Conservation (phyloP, 2,329 filamentous ascomycete genomes). For the Paraphoma sp. region DNA sequence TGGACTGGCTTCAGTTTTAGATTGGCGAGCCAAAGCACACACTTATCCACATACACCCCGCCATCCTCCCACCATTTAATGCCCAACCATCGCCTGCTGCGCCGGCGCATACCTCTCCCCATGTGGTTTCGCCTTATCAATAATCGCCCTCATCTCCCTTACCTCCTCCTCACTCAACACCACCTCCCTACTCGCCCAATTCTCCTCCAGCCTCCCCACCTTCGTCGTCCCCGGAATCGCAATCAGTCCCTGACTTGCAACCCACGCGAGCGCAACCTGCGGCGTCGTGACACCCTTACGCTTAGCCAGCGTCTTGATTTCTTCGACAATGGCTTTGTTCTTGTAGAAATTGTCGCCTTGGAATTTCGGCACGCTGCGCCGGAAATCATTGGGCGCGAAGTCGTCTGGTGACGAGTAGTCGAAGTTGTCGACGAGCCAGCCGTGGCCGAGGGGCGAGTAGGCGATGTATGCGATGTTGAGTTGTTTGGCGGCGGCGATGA, state of each 20-base stretch:
- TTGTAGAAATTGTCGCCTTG: conserved; percentile 42
- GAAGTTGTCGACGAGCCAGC: conserved; percentile 31
- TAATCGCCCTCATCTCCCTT: conserved; percentile 23
- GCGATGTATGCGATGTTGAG: conserved; percentile 45
- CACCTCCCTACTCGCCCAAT: conserved; percentile 25
- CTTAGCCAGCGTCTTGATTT: conserved; percentile 31
- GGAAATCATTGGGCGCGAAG: conserved; percentile 46
- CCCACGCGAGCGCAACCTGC: conserved; percentile 59
- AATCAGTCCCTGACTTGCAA: conserved; percentile 51
- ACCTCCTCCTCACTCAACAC: conserved; percentile 29
- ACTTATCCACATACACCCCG: too few relatives aligned
- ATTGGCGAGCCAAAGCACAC: too few relatives aligned
- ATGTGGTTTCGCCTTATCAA: conserved; percentile 49
- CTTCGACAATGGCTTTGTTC: conserved; percentile 37
- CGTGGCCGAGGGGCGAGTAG: conserved; percentile 43
- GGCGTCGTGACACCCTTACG: conserved; percentile 61
- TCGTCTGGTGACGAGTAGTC: conserved; percentile 49
- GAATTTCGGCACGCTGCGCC: conserved; percentile 49
- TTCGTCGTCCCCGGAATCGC: conserved; percentile 60
- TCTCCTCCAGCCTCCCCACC: conserved; percentile 24
- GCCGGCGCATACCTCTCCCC: conserved; percentile 42
- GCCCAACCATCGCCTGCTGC: background rate
- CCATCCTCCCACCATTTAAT: background rate
- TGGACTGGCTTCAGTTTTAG: too few relatives aligned
- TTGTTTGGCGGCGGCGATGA: conserved; percentile 48